Evolutionary conservation across 257 asterid species (phyloP), one percentile per base, ranked within the genome.

Genomic region (Solanum ossicruentum): DNA sequence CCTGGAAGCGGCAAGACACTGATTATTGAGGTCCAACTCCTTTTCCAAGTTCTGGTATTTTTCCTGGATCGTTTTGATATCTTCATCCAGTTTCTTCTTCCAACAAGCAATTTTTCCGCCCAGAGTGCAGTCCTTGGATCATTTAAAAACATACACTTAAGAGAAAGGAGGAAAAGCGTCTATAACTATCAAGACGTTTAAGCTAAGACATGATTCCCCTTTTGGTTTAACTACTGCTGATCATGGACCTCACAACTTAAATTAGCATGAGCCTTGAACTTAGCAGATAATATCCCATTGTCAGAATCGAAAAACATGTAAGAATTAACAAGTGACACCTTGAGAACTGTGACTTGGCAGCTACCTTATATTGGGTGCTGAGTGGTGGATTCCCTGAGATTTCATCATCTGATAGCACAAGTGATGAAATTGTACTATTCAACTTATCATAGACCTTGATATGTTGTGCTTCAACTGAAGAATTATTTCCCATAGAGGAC

Each of bases 351-450:
- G 93, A 88, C 93, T 90, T 89, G 88, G 92, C 93, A 92, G 95
- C 97, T 94, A 96, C 99, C 98, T 95, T 94, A 89, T 85, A 41
- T 84, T 92, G 89, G 92, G 89, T 84, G 91, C 88, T 52, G 89
- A 26, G 12, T 71, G 45, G 75, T 60, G 86, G 84, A 86, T 86
- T 89, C 66, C 84, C 83, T 66, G 80, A 71, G 26, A 77, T 80
- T 86, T 91, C 85, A 72, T 84, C 89, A 85, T 90, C 91, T 79
- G 89, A 78, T 69, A 90, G 81, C 65, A 88, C 90, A 87, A 92
- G 87, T 41, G 89, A 91, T 47, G 97, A 88, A 70, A 93, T 88
- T 82, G 93, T 89, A 84, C 88, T 87, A 47, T 87, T 92, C 92
- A 94, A 85, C 88, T 90, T 90, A 86, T 93, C 92, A 85, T 84